phyloP scores from a whole-genome alignment of 495 filamentous ascomycete species.

The Aspergillus diversus region DNA sequence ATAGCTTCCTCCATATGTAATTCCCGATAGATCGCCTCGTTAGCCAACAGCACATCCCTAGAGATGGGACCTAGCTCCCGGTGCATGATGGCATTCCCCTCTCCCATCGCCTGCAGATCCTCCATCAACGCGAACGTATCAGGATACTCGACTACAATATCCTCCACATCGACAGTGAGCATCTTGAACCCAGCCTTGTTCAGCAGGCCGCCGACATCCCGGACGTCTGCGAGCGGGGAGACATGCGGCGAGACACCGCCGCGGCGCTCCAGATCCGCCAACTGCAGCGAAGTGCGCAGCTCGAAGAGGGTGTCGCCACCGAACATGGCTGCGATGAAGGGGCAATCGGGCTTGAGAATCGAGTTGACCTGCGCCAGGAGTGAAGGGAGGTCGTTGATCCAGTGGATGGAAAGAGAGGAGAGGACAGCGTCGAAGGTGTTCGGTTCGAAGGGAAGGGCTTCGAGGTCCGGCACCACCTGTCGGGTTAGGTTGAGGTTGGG shows the following conservation, averaged over 20 bases:
- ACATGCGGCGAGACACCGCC: conserved; percentile 88
- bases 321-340: conserved; percentile 94
- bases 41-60: conserved; percentile 84
- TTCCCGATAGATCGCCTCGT: conserved; percentile 84
- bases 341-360: conserved; percentile 85
- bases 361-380: conserved; percentile 78
- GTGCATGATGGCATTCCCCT: conserved; percentile 84
- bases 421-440: conserved; percentile 86
- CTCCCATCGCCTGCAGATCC: conserved; percentile 94
- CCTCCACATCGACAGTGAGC: conserved; percentile 95
- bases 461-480: conserved; percentile 66
- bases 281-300: conserved; percentile 89
- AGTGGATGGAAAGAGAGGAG: conserved; percentile 86
- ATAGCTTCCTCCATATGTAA: conserved; percentile 74
- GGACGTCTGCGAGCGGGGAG: conserved; percentile 87
- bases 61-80: conserved; percentile 73
- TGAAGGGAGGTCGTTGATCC: conserved; percentile 94
- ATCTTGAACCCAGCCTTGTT: conserved; percentile 90
- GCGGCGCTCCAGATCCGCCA: conserved; percentile 84
- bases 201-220: conserved; percentile 87
- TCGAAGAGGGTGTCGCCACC: conserved; percentile 95
- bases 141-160: conserved; percentile 96
- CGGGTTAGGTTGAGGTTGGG: conserved; percentile 72
- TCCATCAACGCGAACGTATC: conserved; percentile 87
- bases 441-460: conserved; percentile 76